phyloP scores from a whole-genome alignment of 371 early-diverging fungal species.

The Thermomucor indicae-seudaticae region DNA sequence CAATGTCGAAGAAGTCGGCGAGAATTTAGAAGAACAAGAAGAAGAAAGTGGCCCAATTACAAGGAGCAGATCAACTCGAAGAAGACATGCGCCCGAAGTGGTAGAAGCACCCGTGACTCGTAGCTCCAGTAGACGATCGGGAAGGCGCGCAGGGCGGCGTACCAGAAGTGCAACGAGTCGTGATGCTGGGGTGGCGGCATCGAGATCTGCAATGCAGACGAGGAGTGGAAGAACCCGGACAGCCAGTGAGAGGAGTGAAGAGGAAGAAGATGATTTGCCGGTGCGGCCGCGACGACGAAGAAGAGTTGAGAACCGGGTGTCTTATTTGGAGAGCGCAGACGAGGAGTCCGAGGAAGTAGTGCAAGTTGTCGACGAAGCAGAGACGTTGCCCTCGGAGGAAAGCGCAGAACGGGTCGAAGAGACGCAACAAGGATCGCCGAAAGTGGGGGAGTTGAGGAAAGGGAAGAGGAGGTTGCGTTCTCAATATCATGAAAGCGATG shows the following conservation, averaged over 20 bases:
- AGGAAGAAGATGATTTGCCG: neutral
- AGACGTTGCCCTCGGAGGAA: no score
- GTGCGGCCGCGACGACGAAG: conserved; percentile 9
- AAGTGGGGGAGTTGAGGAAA: conserved; percentile 1
- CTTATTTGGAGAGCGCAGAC: no score
- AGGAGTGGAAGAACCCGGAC: neutral
- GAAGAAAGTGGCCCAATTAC: conserved; percentile 29
- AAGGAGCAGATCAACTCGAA: conserved; percentile 29
- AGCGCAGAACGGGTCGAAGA: no score
- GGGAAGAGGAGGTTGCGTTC: conserved; percentile 20
- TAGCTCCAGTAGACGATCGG: conserved; percentile 2
- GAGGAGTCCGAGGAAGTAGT: no score
- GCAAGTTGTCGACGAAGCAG: no score
- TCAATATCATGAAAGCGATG: conserved; percentile 1
- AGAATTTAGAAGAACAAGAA: no score
- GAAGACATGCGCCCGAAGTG: conserved; percentile 4
- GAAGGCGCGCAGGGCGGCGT: conserved; percentile 12
- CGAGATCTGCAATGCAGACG: neutral
- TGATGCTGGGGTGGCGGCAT: no score
- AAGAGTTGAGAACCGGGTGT: no score
- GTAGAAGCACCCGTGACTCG: neutral
- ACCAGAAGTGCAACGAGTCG: conserved; percentile 6
- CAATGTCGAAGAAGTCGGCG: no score
- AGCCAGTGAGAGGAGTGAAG: no score
- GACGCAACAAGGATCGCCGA: no score